phyloP scores from a whole-genome alignment of 2,329 filamentous ascomycete genomes.

The Dothideomycetes sp. region DNA sequence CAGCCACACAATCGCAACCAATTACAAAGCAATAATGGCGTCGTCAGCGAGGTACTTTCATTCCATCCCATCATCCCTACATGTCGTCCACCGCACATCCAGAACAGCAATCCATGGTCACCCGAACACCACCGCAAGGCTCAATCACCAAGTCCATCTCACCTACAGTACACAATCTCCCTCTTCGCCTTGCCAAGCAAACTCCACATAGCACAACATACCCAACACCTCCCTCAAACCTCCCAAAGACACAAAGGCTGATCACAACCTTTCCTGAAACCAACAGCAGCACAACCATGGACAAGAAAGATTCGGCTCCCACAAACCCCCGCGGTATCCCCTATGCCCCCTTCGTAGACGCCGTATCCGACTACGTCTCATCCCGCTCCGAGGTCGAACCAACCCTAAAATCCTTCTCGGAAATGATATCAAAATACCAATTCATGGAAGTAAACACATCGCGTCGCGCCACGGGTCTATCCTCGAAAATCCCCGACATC shows the following conservation, averaged over 20 bases:
- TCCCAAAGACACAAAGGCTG: too few relatives aligned
- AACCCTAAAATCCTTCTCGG: slow-evolving; percentile 75
- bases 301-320: slow-evolving; percentile 35
- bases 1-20: too few relatives aligned
- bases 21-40: too few relatives aligned
- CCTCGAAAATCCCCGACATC: slow-evolving; percentile 95
- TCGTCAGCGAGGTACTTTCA: too few relatives aligned
- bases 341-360: slow-evolving; percentile 75
- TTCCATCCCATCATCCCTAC: too few relatives aligned
- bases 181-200: background rate
- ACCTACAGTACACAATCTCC: background rate
- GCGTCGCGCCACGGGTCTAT: slow-evolving; percentile 67
- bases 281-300: slow-evolving; percentile 8
- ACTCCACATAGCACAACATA: too few relatives aligned
- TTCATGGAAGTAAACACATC: slow-evolving; percentile 98
- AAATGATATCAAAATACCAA: slow-evolving; percentile 98
- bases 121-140: too few relatives aligned
- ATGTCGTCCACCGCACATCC: too few relatives aligned
- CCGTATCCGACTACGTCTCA: slow-evolving; percentile 78
- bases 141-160: too few relatives aligned
- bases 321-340: slow-evolving; percentile 80
- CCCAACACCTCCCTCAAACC: too few relatives aligned
- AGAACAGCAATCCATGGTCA: too few relatives aligned
- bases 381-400: slow-evolving; percentile 69
- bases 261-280: too few relatives aligned